A percentile compares a stretch with the other conserved stretches of the same genome.
These are phyloP conservation scores for Penstemon eatonii DNA, from an alignment of 257 asterid species.

Conservation along the genomic window DNA sequence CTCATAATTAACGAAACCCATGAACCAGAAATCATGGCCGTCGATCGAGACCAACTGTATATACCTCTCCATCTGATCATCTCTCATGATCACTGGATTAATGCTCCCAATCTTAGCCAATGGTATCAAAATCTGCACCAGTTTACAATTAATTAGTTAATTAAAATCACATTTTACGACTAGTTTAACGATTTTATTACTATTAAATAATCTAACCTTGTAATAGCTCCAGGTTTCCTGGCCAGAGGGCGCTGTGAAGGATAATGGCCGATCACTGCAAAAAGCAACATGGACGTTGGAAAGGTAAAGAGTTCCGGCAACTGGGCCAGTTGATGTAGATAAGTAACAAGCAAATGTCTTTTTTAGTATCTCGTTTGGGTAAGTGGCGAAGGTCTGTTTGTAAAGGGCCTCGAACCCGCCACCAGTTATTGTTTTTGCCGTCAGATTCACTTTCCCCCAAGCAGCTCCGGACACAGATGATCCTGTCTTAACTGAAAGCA, in stretches of 20 bases:
- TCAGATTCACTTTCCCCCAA: constrained; percentile 48
- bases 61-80: constrained; percentile 34
- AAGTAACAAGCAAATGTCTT: constrained; percentile 43
- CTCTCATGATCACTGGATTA: constrained; percentile 40
- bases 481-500: constrained; percentile 42
- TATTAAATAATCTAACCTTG: constrained; percentile 28
- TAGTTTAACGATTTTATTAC: background rate
- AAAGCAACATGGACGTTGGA: constrained; percentile 37
- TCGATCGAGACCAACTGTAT: constrained; percentile 36
- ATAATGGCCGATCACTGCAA: constrained; percentile 46
- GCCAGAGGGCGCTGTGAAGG: constrained; percentile 45
- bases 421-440: constrained; percentile 46
- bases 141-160: background rate
- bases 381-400: constrained; percentile 37
- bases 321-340: constrained; percentile 47
- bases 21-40: constrained; percentile 49
- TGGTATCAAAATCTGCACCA: constrained; percentile 39
- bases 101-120: constrained; percentile 38
- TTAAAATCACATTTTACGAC: background rate
- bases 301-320: constrained; percentile 43
- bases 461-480: constrained; percentile 45
- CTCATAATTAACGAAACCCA: constrained; percentile 45
- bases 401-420: constrained; percentile 50
- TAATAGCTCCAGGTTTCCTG: constrained; percentile 46
- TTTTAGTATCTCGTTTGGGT: constrained; percentile 38